phyloP scores from a whole-genome alignment of 2,329 filamentous ascomycete genomes.

The Chrysoporthe deuterocubensis region DNA sequence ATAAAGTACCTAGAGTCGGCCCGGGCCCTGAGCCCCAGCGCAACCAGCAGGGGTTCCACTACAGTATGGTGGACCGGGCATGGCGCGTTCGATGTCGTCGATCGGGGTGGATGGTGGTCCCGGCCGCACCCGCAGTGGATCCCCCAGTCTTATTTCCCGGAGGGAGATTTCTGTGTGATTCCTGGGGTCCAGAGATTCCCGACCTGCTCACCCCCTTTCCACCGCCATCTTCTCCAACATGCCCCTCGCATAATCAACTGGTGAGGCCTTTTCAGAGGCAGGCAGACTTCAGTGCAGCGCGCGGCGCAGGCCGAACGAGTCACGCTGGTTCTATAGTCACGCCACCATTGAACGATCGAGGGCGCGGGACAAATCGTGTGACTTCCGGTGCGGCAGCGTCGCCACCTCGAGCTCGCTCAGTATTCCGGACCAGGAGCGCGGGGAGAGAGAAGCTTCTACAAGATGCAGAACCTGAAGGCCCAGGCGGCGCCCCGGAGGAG shows the following conservation, averaged over 20 bases:
- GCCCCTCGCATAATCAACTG: neutral
- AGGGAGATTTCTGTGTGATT: neutral
- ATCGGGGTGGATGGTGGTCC: neutral
- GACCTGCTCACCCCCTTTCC: neutral
- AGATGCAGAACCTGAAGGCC: constrained; percentile 3
- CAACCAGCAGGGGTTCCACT: neutral
- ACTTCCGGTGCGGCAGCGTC: too few species aligned
- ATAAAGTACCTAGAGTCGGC: neutral
- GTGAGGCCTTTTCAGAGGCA: neutral
- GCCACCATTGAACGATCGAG: neutral
- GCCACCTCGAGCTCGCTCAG: too few species aligned
- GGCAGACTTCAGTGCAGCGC: neutral
- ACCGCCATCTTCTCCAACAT: constrained; percentile 2
- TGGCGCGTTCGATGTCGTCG: neutral
- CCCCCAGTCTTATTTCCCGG: constrained; percentile 6
- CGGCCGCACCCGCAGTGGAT: constrained; percentile 12
- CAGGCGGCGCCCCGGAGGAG: constrained; percentile 14
- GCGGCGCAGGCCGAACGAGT: neutral
- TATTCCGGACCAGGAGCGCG: too few species aligned
- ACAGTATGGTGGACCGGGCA: neutral
- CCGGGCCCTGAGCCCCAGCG: neutral
- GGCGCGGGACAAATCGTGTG: neutral
- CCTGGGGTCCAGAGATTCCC: neutral
- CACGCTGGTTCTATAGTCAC: neutral
- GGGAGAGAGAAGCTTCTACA: too few species aligned